Base-by-base conservation (phyloP, 768 basidiomycete species). In the Cantharellus anzutake region DNA sequence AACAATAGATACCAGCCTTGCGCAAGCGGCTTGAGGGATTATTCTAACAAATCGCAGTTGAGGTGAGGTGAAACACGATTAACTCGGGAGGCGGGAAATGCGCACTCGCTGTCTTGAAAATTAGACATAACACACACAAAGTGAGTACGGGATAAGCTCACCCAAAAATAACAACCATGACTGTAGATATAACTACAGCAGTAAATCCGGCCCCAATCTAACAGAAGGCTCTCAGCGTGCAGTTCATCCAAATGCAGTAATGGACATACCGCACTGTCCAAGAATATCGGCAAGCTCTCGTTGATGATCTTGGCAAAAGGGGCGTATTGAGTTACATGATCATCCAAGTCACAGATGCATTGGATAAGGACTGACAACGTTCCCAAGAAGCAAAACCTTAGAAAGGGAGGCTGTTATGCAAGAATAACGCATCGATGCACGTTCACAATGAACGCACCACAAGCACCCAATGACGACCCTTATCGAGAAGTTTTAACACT, bases 401-500 rank as follows among this genome's bases (percentile, higher is more conserved):
- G 75, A 4, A 14, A 44, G 34, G 50, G 11, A 59, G 56, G 53
- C 20, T 29, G 20, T 29, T 29, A 48, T 29, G 44, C 29, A 29
- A 29, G 44, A 11, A 48, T 48, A 29, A 29, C 29, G 29, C 44
- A 48, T 11, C 11, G 11, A 48, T 48, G 44, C 35, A 62, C 41
- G 11, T 44, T 20, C 35, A 16, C 41, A 48, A 42, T 42, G 16
- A 58, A 68, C 73, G 39, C 66, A 90, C 92, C 57, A 96, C 93
- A 4, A 98, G 78, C 7, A 97, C 90, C 94, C 94, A 92, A 70
- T 92, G 89, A 2, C 88, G 78, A 0, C 87, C 85, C 63, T 74
- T 78, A 42, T 73, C 69, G 76, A 82, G 70, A 14, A 82, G 68
- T 38, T 66, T 69, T 41, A 80, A 67, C 2, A 82, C 80, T 72